Percentiles rank a stretch among this genome's conserved stretches.
Evolutionary conservation across 2,329 filamentous ascomycete species (phyloP).

Genomic region (Drechslera avenae): DNA sequence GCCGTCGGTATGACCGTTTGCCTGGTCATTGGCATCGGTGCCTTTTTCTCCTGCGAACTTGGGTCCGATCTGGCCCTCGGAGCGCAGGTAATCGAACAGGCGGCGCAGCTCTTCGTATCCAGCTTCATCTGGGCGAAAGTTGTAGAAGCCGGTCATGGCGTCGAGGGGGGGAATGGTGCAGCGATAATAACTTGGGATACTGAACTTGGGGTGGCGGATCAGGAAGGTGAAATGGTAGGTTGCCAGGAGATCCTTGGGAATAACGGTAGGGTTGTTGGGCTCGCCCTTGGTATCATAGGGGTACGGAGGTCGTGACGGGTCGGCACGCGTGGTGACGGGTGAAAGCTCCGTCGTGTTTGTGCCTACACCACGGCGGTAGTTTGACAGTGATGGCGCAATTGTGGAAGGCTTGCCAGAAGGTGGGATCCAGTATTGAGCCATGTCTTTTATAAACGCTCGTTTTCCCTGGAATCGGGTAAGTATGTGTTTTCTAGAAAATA

Average conservation of each 20-base stretch:
- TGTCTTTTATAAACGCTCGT: constrained; percentile 97
- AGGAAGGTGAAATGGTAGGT: constrained; percentile 94
- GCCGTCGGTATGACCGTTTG: constrained; percentile 43
- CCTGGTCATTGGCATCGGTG: constrained; percentile 41
- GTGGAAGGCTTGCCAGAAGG: constrained; percentile 69
- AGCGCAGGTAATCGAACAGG: constrained; percentile 82
- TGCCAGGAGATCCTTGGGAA: constrained; percentile 74
- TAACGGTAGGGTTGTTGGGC: constrained; percentile 79
- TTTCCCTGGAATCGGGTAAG: constrained; percentile 67
- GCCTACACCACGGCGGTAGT: constrained; percentile 64
- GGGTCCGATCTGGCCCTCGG: constrained; percentile 72
- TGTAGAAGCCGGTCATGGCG: constrained; percentile 79
- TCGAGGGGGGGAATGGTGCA: constrained; percentile 90
- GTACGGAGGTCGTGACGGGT: constrained; percentile 53
- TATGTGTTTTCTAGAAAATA: constrained; percentile 1
- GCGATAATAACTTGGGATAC: constrained; percentile 91
- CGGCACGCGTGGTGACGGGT: constrained; percentile 39
- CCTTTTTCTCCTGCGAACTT: constrained; percentile 58
- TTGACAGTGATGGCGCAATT: constrained; percentile 76
- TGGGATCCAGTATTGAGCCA: constrained; percentile 87
- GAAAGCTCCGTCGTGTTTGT: constrained; percentile 50
- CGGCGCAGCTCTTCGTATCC: constrained; percentile 87
- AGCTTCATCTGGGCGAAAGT: constrained; percentile 86
- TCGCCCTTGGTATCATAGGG: constrained; percentile 65
- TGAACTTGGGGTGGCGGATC: constrained; percentile 90